Conservation (phyloP, 768 basidiomycete genomes). For the Leucosporidium yakuticum region DNA sequence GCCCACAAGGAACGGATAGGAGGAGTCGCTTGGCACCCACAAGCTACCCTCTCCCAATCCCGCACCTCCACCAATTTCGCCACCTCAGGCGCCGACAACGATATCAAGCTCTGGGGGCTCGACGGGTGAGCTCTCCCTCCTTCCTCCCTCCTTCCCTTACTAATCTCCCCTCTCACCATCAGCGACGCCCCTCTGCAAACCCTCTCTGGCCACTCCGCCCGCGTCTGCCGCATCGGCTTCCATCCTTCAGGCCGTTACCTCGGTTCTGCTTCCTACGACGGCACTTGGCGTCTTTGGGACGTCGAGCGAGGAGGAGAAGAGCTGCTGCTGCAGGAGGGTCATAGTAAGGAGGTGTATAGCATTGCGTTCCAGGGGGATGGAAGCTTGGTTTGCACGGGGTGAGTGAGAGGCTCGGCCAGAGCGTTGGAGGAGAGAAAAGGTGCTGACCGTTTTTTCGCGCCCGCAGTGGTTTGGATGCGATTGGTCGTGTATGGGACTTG, state of each 20-base stretch:
- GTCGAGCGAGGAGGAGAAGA: slow-evolving; percentile 66
- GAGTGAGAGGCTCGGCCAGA: slow-evolving; percentile 38
- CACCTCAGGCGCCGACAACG: slow-evolving; percentile 82
- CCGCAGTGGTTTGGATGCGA: slow-evolving; percentile 82
- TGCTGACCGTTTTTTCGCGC: slow-evolving; percentile 8
- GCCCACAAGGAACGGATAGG: slow-evolving; percentile 87
- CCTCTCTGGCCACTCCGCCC: slow-evolving; percentile 79
- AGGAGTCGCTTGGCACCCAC: slow-evolving; percentile 96
- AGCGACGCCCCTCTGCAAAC: slow-evolving; percentile 73
- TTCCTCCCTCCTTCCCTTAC: neutral
- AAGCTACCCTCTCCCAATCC: slow-evolving; percentile 68
- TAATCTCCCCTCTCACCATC: slow-evolving; percentile 13
- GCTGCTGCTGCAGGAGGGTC: slow-evolving; percentile 85
- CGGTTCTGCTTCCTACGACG: slow-evolving; percentile 92
- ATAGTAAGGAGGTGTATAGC: slow-evolving; percentile 91
- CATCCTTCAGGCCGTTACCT: slow-evolving; percentile 93
- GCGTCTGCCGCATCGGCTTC: slow-evolving; percentile 89
- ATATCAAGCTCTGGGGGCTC: slow-evolving; percentile 82
- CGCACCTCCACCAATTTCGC: slow-evolving; percentile 70
- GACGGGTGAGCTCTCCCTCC: slow-evolving; percentile 55
- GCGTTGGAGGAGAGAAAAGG: neutral
- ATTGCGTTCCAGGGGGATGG: slow-evolving; percentile 97
- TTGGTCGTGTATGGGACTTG: slow-evolving; percentile 94
- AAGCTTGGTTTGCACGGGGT: slow-evolving; percentile 88
- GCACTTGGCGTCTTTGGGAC: slow-evolving; percentile 97